Evolutionary conservation across 257 asterid species (phyloP).

Genomic region (Sherardia arvensis): DNA sequence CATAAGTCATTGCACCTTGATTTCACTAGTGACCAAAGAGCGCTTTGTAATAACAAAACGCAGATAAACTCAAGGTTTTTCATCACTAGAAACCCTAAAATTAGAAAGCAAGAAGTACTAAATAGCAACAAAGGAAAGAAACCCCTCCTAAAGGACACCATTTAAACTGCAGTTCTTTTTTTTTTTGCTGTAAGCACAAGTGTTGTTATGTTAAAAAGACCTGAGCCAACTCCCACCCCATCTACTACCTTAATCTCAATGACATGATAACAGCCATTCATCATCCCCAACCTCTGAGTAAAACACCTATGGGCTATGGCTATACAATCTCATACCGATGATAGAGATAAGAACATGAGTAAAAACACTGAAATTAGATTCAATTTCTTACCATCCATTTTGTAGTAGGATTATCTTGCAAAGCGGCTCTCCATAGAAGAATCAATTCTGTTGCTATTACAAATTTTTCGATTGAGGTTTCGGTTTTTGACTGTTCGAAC

Average conservation of each 20-base stretch:
- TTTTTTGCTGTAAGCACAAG: slow-evolving; percentile 12
- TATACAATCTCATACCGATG: slow-evolving; percentile 9
- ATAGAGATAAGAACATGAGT: too few species aligned
- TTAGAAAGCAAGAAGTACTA: not conserved
- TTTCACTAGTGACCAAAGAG: too few species aligned
- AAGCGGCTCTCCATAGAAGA: too few species aligned
- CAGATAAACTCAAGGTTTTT: not conserved
- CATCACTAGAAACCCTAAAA: slow-evolving; percentile 1
- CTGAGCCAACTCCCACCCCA: slow-evolving; percentile 23
- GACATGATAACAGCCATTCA: not conserved
- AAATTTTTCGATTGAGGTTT: too few species aligned
- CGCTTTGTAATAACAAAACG: slow-evolving; percentile 1
- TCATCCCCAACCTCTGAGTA: not conserved
- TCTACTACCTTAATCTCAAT: not conserved
- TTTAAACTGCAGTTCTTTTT: slow-evolving; percentile 12
- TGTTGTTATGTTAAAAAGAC: slow-evolving; percentile 24
- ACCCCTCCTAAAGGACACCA: slow-evolving; percentile 3
- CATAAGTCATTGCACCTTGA: too few species aligned
- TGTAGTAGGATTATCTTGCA: too few species aligned
- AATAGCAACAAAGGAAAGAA: not conserved
- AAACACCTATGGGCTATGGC: slow-evolving; percentile 13
- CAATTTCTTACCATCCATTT: too few species aligned
- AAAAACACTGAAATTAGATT: too few species aligned
- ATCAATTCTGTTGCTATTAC: too few species aligned
- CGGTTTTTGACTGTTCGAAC: too few species aligned